Evolutionary conservation across 2,329 filamentous ascomycete genomes (phyloP).

Genomic region (Pseudodiploospora longispora): DNA sequence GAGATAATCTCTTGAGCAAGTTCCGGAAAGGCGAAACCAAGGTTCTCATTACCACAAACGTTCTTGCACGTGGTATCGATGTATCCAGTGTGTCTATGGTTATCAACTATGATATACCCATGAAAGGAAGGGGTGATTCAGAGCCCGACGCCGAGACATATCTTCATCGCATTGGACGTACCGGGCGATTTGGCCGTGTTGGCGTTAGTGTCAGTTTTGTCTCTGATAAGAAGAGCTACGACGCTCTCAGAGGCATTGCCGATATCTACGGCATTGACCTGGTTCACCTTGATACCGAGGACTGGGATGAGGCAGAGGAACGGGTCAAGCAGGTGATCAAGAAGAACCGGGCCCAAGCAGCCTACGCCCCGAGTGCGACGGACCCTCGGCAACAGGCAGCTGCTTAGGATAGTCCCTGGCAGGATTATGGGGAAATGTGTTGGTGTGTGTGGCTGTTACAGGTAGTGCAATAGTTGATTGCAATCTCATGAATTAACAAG

Average conservation of each 20-base stretch:
- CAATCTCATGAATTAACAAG: background rate
- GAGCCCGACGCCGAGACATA: slow-evolving; percentile 94
- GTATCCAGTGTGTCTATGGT: slow-evolving; percentile 90
- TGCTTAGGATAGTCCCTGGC: slow-evolving; percentile 19
- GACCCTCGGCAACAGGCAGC: slow-evolving; percentile 23
- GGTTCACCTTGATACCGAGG: slow-evolving; percentile 69
- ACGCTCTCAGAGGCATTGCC: slow-evolving; percentile 72
- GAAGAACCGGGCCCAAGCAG: slow-evolving; percentile 52
- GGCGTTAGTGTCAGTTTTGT: slow-evolving; percentile 95
- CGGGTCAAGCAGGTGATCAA: slow-evolving; percentile 77
- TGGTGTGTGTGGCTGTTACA: background rate
- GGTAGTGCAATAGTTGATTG: too few relatives aligned
- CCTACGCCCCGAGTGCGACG: slow-evolving; percentile 40
- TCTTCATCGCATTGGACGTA: slow-evolving; percentile 94
- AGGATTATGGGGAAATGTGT: slow-evolving; percentile 4
- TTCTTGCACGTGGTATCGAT: slow-evolving; percentile 92
- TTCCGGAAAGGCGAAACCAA: slow-evolving; percentile 86
- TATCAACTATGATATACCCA: slow-evolving; percentile 89
- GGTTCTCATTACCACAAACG: slow-evolving; percentile 96
- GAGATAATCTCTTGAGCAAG: slow-evolving; percentile 75
- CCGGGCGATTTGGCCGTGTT: slow-evolving; percentile 91
- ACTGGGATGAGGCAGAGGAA: slow-evolving; percentile 86
- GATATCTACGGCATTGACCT: slow-evolving; percentile 73
- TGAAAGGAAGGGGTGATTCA: slow-evolving; percentile 65
- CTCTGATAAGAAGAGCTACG: slow-evolving; percentile 74